Percentiles rank a stretch among this genome's conserved stretches.
Evolutionary conservation across 495 filamentous ascomycete species (phyloP).

Genomic region (Penicillium pancosmium): DNA sequence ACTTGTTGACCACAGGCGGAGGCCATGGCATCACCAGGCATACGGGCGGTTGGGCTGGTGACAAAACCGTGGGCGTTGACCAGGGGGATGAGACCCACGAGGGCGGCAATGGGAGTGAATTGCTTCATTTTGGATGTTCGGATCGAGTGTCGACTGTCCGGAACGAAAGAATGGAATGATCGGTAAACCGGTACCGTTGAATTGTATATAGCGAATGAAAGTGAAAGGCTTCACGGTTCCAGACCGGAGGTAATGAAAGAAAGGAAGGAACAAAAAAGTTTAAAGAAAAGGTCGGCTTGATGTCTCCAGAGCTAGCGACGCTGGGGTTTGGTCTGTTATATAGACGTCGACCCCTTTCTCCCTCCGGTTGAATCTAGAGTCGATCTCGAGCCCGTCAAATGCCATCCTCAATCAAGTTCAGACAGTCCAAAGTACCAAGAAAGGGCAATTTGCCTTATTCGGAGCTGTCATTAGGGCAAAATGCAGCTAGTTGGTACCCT

Average conservation of each 20-base stretch:
- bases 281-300: conserved; percentile 24
- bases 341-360: conserved; percentile 9
- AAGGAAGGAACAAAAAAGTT: conserved; percentile 21
- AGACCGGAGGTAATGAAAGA: conserved; percentile 39
- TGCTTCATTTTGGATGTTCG: conserved; percentile 38
- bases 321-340: conserved; percentile 11
- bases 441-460: neutral
- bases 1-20: conserved; percentile 66
- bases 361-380: conserved; percentile 6
- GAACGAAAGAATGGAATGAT: conserved; percentile 28
- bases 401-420: conserved; percentile 24
- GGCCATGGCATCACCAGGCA: conserved; percentile 60
- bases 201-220: conserved; percentile 28
- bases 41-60: conserved; percentile 57
- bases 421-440: conserved; percentile 9
- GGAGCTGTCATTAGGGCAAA: conserved; percentile 10
- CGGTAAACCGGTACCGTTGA: conserved; percentile 41
- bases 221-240: conserved; percentile 35
- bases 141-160: conserved; percentile 6
- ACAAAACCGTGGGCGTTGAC: conserved; percentile 67
- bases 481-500: conserved; percentile 13
- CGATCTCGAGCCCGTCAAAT: conserved; percentile 15
- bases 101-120: conserved; percentile 32
- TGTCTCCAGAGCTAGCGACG: conserved; percentile 6
- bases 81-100: conserved; percentile 54